Base-by-base conservation (phyloP, 1,284 basidiomycete species). In the Coniferiporia sulphurascens region DNA sequence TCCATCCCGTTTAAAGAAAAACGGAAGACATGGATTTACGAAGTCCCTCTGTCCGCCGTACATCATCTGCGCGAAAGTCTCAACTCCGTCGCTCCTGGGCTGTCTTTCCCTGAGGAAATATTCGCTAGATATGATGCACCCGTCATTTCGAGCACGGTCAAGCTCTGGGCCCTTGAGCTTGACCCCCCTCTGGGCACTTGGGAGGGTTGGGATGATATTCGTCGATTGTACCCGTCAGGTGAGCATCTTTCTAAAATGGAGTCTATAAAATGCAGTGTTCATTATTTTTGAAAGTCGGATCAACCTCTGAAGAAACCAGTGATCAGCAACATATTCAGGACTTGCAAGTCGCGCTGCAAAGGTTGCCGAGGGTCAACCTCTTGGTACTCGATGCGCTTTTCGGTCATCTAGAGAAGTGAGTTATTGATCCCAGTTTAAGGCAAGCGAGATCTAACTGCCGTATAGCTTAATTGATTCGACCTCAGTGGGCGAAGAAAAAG, bases 11-110 rank as follows among this genome's bases (percentile, higher is more conserved):
- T 45, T 43, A 10, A 67, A 86, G 95, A 96, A 72, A 89, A 86
- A 70, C 85, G 95, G 63, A 93, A 89, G 74, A 78, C 86, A 1
- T 98, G 95, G 95, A 91, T 98, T 62, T 96, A 97, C 70, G 87
- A 91, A 65, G 91, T 95, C 1, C 92, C 94, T 0, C 79, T 98
- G 21, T 76, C 83, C 3, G 84, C 86, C 34, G 81, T 89, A 4
- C 95, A 97, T 68, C 86, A 88, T 63, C 82, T 97, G 9, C 86
- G 95, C 61, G 89, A 91, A 69, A 80, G 80, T 1, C 77, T 97
- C 61, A 95, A 96, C 69, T 82, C 81, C 21, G 73, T 92, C 10
- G 83, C 84, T 4, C 75, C 83, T 17, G 84, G 84, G 7, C 78
- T 86, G 53, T 78, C 85, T 21, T 83, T 93, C 62, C 76, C 86